Evolutionary conservation across 2,329 filamentous ascomycete genomes (phyloP).

Genomic region (Lizonia empirigonia): DNA sequence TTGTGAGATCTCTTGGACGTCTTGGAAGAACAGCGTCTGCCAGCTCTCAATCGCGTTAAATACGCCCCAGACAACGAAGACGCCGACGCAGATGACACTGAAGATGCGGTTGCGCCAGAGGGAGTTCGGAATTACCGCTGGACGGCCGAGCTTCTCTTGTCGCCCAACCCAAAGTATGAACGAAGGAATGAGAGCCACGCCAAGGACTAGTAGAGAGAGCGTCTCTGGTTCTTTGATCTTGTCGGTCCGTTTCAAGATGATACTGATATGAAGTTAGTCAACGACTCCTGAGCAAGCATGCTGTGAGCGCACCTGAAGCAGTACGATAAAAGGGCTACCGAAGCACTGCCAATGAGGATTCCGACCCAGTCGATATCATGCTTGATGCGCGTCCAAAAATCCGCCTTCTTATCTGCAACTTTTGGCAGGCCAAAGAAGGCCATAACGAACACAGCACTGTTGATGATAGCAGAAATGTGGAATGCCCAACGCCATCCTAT

Average conservation of each 20-base stretch:
- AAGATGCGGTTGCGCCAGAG: constrained; percentile 66
- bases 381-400: constrained; percentile 39
- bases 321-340: constrained; percentile 58
- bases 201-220: constrained; percentile 55
- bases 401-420: constrained; percentile 27
- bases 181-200: constrained; percentile 51
- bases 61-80: constrained; percentile 46
- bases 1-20: constrained; percentile 45
- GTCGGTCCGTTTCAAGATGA: constrained; percentile 48
- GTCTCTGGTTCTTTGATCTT: constrained; percentile 53
- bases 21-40: constrained; percentile 54
- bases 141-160: constrained; percentile 53
- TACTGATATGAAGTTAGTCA: constrained; percentile 17
- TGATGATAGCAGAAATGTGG: constrained; percentile 55
- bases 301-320: constrained; percentile 57
- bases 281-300: background rate
- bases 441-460: constrained; percentile 48
- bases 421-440: constrained; percentile 49
- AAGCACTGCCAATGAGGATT: constrained; percentile 53
- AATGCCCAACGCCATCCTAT: constrained; percentile 61
- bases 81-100: constrained; percentile 58
- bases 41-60: constrained; percentile 46
- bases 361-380: constrained; percentile 62
- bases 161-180: constrained; percentile 63
- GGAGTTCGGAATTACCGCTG: constrained; percentile 66